Evolutionary conservation across 208 protist species (phyloP).

Genomic region (Leptomonas seymouri): DNA sequence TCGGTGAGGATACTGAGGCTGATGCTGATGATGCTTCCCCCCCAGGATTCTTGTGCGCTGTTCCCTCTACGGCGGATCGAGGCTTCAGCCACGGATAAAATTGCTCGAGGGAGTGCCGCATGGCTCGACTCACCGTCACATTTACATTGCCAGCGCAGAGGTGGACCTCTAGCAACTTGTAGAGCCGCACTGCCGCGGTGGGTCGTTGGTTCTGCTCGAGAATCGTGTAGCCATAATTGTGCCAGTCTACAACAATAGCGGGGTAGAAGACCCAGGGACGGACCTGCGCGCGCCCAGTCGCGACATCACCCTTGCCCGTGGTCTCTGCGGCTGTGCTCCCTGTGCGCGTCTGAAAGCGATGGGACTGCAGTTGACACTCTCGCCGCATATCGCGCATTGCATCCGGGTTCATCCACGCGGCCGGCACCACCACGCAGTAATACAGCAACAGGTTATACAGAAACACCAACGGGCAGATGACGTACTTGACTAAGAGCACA

Average conservation of each 20-base stretch:
- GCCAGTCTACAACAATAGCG: slow-evolving; percentile 88
- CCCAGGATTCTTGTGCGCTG: no score
- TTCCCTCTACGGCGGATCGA: neutral
- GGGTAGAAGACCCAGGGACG: slow-evolving; percentile 52
- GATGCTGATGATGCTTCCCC: neutral
- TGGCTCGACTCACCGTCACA: slow-evolving; percentile 83
- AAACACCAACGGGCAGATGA: slow-evolving; percentile 58
- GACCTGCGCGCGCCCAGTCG: neutral
- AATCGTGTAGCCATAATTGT: slow-evolving; percentile 93
- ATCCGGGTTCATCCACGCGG: slow-evolving; percentile 59
- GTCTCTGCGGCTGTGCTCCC: neutral
- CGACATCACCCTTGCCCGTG: neutral
- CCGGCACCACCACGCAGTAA: slow-evolving; percentile 74
- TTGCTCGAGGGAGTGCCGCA: slow-evolving; percentile 45
- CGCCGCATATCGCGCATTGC: slow-evolving; percentile 63
- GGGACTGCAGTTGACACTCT: slow-evolving; percentile 37
- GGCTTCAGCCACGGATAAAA: slow-evolving; percentile 23
- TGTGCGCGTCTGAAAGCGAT: slow-evolving; percentile 1
- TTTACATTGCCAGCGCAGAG: slow-evolving; percentile 73
- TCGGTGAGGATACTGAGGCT: neutral
- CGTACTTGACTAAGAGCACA: slow-evolving; percentile 72
- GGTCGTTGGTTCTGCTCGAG: slow-evolving; percentile 61
- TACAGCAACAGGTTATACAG: slow-evolving; percentile 69
- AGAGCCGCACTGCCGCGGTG: slow-evolving; percentile 49
- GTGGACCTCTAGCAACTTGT: slow-evolving; percentile 71